Percentiles rank a stretch among this genome's conserved stretches.
phyloP scores from a whole-genome alignment of 306 rosid species.

The Prunus mongolica region DNA sequence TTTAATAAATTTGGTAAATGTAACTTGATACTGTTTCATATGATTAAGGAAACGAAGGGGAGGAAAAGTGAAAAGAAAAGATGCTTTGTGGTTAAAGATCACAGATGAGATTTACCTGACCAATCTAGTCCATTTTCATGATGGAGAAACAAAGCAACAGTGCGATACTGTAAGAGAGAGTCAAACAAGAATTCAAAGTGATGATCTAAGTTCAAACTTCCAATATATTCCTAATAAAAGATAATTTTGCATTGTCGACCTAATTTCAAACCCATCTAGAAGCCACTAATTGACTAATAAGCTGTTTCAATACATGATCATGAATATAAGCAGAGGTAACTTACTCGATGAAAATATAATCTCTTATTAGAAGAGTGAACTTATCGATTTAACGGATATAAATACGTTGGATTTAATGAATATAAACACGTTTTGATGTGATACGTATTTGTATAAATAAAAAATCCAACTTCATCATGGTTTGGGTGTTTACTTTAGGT shows the following conservation, averaged over 20 bases:
- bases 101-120: neutral
- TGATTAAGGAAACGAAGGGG: too few relatives aligned
- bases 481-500: neutral
- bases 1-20: too few relatives aligned
- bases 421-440: neutral
- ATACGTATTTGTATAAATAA: neutral
- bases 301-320: too few relatives aligned
- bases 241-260: neutral
- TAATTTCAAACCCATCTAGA: neutral
- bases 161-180: neutral
- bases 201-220: neutral
- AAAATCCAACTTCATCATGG: neutral
- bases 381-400: neutral
- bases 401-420: neutral
- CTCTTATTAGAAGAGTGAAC: neutral
- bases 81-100: neutral
- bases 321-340: too few relatives aligned
- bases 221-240: neutral
- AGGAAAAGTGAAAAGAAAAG: neutral
- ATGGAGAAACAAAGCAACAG: neutral
- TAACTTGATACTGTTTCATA: too few relatives aligned
- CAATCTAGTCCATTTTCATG: neutral
- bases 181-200: conserved; percentile 10
- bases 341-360: too few relatives aligned
- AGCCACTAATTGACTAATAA: neutral